Evolutionary conservation across 805 yeast genomes (phyloP), one percentile per base, ranked within the genome.

Genomic region (Kodamaea sagamina): DNA sequence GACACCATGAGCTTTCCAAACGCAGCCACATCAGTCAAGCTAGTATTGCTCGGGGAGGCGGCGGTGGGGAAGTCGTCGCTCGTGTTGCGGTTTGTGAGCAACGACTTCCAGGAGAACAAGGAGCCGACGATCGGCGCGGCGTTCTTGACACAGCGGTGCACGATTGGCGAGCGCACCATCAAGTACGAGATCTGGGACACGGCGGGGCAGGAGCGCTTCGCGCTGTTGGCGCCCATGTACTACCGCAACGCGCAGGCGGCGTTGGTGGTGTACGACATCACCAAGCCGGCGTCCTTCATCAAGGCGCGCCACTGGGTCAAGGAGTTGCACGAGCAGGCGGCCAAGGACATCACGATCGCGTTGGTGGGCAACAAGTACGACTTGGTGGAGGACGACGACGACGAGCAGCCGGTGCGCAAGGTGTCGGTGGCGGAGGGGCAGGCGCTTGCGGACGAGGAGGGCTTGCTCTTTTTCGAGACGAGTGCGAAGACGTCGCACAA

Each of bases 71-170:
- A 92, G 61, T 88, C 96, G 3, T 88, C 96, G 4, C 75, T 92
- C 24, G 98, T 92, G 26, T 74, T 92, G 52, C 77, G 98, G 52
- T 92, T 92, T 65, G 98, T 92, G 32, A 82, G 89, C 50, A 89
- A 92, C 64, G 97, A 92, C 59, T 92, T 92, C 67, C 96, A 93
- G 63, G 98, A 90, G 63, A 90, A 92, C 66, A 90, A 92, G 61
- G 98, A 92, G 58, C 97, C 97, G 16, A 92, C 99, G 2, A 92
- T 92, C 54, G 99, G 99, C 11, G 99, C 99, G 4, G 98, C 98
- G 3, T 92, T 92, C 60, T 71, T 92, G 44, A 92, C 99, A 28
- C 98, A 92, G 62, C 81, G 95, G 58, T 90, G 96, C 59, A 81
- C 87, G 16, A 84, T 93, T 58, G 86, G 93, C 39, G 85, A 83